Conservation (phyloP, 768 basidiomycete genomes). For the Leccinum pellstonianum region DNA sequence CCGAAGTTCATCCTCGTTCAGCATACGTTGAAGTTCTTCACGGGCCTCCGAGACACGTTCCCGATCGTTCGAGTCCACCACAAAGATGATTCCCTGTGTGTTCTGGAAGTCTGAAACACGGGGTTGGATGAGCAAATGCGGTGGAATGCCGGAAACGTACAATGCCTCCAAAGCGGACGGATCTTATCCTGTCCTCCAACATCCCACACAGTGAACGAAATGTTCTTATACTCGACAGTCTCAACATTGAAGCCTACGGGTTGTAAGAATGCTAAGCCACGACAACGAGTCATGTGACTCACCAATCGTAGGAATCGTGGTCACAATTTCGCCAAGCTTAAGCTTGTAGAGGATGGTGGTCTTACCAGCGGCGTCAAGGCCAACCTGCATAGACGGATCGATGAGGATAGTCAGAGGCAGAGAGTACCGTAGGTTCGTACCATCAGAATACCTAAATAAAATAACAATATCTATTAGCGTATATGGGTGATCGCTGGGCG, state of each 20-base stretch:
- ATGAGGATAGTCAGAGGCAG: slow-evolving; percentile 16
- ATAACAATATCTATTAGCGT: slow-evolving; percentile 24
- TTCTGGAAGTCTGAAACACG: slow-evolving; percentile 91
- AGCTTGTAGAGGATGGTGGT: slow-evolving; percentile 99
- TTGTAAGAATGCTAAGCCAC: slow-evolving; percentile 15
- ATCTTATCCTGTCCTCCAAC: slow-evolving; percentile 99
- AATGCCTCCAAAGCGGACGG: slow-evolving; percentile 99
- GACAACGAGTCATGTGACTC: slow-evolving; percentile 34
- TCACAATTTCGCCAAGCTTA: slow-evolving; percentile 99
- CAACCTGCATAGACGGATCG: slow-evolving; percentile 58
- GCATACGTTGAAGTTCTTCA: slow-evolving; percentile 98
- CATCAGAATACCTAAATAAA: slow-evolving; percentile 89
- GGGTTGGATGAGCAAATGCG: slow-evolving; percentile 13
- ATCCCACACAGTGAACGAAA: slow-evolving; percentile 99
- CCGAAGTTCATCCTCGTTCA: slow-evolving; percentile 99
- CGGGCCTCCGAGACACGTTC: slow-evolving; percentile 99
- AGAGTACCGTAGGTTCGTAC: slow-evolving; percentile 40
- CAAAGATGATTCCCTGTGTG: slow-evolving; percentile 99
- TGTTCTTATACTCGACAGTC: slow-evolving; percentile 99
- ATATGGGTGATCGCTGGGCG: slow-evolving; percentile 17
- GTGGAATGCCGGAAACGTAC: slow-evolving; percentile 51
- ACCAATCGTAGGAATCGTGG: slow-evolving; percentile 99
- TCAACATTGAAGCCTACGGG: slow-evolving; percentile 97
- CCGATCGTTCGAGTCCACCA: slow-evolving; percentile 98
- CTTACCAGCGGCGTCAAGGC: slow-evolving; percentile 99